Percentiles rank a stretch among this genome's conserved stretches.
Conservation (phyloP, 805 yeast genomes). For the Wickerhamomyces alni region DNA sequence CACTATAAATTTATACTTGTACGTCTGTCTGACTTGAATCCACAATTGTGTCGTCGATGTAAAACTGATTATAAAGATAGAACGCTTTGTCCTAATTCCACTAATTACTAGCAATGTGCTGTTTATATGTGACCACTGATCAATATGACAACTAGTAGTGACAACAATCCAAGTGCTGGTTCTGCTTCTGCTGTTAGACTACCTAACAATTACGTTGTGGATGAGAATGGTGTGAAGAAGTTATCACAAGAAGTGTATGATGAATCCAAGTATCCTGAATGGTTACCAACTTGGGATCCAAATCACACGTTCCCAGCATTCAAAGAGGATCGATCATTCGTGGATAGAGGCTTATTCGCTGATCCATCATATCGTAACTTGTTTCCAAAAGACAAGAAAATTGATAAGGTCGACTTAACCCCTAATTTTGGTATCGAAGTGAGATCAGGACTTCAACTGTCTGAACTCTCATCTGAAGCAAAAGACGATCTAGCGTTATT, state of each 20-base stretch:
- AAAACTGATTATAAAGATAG: too few relatives aligned
- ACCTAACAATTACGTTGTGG: background rate
- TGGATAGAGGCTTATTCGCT: background rate
- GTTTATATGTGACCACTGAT: background rate
- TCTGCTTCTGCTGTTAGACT: background rate
- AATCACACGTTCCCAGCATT: background rate
- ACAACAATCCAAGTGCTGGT: background rate
- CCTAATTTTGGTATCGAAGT: conserved; percentile 70
- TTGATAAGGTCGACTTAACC: conserved; percentile 19
- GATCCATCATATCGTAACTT: background rate
- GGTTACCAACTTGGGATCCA: conserved; percentile 1
- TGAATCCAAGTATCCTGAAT: conserved; percentile 1
- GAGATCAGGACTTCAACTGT: conserved; percentile 47
- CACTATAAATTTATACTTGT: too few relatives aligned
- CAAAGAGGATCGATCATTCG: background rate
- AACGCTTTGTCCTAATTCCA: too few relatives aligned
- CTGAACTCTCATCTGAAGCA: conserved; percentile 44
- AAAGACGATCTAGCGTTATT: conserved; percentile 66
- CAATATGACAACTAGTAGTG: background rate
- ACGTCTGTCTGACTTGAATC: too few relatives aligned
- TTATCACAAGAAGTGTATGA: background rate
- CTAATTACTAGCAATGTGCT: too few relatives aligned
- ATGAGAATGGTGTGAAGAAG: background rate
- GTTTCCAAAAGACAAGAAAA: background rate
- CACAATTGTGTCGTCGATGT: too few relatives aligned